These are phyloP conservation scores for Pythium dissimile DNA, from an alignment of 352 stramenopile species.

Conservation along the genomic window DNA sequence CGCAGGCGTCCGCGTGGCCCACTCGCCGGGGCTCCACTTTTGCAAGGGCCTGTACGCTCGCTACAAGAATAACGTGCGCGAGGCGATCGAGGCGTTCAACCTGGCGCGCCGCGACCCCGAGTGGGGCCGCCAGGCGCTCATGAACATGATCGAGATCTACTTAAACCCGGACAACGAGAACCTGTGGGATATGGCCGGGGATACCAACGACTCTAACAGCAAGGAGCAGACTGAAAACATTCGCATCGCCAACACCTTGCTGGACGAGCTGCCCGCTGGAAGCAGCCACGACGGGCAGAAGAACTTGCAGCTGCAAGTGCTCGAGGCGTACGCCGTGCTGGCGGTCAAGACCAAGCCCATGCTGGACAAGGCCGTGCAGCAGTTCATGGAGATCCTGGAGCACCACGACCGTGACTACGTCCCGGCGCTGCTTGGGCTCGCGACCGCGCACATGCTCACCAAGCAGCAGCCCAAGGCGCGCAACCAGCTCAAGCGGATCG, in stretches of 20 bases:
- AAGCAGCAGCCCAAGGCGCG: slow-evolving; percentile 91
- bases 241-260: slow-evolving; percentile 81
- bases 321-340: slow-evolving; percentile 87
- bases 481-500: slow-evolving; percentile 94
- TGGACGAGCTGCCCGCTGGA: slow-evolving; percentile 74
- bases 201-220: slow-evolving; percentile 33
- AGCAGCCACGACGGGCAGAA: slow-evolving; percentile 34
- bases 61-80: slow-evolving; percentile 88
- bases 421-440: slow-evolving; percentile 85
- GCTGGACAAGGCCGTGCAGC: slow-evolving; percentile 86
- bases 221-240: slow-evolving; percentile 88
- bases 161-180: slow-evolving; percentile 93
- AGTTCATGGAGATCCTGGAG: slow-evolving; percentile 91
- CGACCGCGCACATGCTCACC: slow-evolving; percentile 91
- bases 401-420: slow-evolving; percentile 85
- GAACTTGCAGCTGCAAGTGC: slow-evolving; percentile 67
- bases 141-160: slow-evolving; percentile 94
- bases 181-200: slow-evolving; percentile 76
- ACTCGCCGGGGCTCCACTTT: slow-evolving; percentile 86
- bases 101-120: slow-evolving; percentile 81
- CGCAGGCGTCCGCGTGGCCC: slow-evolving; percentile 54
- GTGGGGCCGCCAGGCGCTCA: slow-evolving; percentile 86
- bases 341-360: slow-evolving; percentile 77
- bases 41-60: slow-evolving; percentile 89
- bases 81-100: slow-evolving; percentile 92